phyloP scores from a whole-genome alignment of 1,284 basidiomycete genomes.

The Ganoderma multipileum region DNA sequence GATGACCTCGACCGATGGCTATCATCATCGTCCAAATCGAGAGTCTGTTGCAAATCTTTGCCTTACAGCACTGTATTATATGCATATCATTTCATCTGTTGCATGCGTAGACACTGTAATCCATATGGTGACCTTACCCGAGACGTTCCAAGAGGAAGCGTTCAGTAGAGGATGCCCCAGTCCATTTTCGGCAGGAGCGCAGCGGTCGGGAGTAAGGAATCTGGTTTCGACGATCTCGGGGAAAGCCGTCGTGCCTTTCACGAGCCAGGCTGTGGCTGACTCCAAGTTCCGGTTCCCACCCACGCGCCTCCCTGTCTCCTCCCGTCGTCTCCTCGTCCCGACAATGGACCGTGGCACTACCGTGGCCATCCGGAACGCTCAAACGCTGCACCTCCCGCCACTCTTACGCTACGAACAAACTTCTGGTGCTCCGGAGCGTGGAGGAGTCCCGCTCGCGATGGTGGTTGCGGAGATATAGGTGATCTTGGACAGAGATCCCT shows the following conservation, averaged over 20 bases:
- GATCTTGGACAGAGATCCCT: slow-evolving; percentile 5
- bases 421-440: not conserved
- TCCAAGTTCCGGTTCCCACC: not conserved
- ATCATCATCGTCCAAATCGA: not conserved
- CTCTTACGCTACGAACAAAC: not conserved
- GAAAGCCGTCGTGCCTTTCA: not conserved
- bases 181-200: not conserved
- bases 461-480: slow-evolving; percentile 20
- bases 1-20: not conserved
- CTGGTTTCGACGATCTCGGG: not conserved
- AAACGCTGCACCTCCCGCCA: not conserved
- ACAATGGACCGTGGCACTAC: not conserved
- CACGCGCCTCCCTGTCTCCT: not conserved
- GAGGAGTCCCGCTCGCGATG: slow-evolving; percentile 18
- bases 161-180: not conserved
- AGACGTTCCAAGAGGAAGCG: not conserved
- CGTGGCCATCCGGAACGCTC: not conserved
- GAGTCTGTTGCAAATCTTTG: not conserved
- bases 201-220: not conserved
- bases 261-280: not conserved
- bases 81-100: not conserved
- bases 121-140: not conserved
- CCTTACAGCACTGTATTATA: not conserved
- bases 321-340: not conserved
- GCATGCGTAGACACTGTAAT: not conserved